phyloP scores from a whole-genome alignment of 208 protist species.

The Wallacemonas sp. region DNA sequence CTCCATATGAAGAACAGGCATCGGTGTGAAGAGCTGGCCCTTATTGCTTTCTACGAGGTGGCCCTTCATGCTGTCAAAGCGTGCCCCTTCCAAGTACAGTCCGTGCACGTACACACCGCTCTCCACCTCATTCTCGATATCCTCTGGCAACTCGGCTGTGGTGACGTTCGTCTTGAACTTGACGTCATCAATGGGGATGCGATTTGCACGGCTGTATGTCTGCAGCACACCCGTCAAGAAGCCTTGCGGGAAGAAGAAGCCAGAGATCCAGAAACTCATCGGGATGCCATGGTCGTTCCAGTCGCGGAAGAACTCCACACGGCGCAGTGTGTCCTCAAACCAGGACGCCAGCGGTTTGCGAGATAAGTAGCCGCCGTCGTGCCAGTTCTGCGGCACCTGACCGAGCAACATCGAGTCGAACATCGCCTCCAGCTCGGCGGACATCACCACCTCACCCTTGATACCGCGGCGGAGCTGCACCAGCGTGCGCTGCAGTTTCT shows the following conservation, averaged over 20 bases:
- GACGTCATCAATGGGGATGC: conserved; percentile 92
- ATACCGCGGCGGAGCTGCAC: conserved; percentile 76
- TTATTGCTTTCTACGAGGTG: conserved; percentile 78
- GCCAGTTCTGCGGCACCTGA: conserved; percentile 93
- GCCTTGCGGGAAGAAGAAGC: conserved; percentile 98
- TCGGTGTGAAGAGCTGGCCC: conserved; percentile 82
- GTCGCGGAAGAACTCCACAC: conserved; percentile 93
- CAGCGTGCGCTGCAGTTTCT: conserved; percentile 73
- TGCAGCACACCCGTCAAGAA: conserved; percentile 93
- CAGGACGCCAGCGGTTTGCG: conserved; percentile 96
- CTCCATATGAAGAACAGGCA: conserved; percentile 92
- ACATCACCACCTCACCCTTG: conserved; percentile 93
- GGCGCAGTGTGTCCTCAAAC: conserved; percentile 93
- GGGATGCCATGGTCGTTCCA: conserved; percentile 95
- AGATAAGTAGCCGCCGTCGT: conserved; percentile 92
- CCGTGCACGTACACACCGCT: conserved; percentile 93
- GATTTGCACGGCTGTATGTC: conserved; percentile 86
- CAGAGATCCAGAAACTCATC: conserved; percentile 95
- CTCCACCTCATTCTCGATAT: conserved; percentile 58
- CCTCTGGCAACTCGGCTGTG: conserved; percentile 64
- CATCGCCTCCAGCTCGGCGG: conserved; percentile 87
- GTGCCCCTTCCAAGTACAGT: conserved; percentile 89
- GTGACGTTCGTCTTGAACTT: conserved; percentile 88
- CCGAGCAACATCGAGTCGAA: conserved; percentile 87
- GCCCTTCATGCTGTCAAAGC: conserved; percentile 48